Evolutionary conservation across 805 yeast species (phyloP).

Genomic region (Wickerhamiella lipophila): DNA sequence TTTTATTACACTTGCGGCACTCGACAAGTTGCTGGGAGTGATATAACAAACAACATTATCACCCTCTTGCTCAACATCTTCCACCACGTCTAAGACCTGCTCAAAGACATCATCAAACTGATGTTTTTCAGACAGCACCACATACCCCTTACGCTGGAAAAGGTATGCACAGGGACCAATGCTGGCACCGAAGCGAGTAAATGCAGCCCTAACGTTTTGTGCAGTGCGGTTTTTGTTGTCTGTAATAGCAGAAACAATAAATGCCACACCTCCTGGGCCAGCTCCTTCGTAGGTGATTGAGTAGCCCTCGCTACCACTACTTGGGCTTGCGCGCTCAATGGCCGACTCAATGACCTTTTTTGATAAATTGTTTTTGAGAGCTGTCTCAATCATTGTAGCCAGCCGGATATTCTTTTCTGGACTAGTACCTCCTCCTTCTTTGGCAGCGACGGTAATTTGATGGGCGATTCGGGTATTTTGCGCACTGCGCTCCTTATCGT

Average conservation of each 20-base stretch:
- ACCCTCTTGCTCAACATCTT: conserved; percentile 34
- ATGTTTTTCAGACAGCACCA: conserved; percentile 35
- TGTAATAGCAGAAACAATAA: conserved; percentile 74
- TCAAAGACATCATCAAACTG: conserved; percentile 60
- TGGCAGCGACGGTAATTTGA: conserved; percentile 63
- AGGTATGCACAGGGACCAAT: conserved; percentile 66
- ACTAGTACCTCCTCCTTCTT: conserved; percentile 54
- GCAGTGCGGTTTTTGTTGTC: conserved; percentile 80
- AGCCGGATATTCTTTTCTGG: conserved; percentile 46
- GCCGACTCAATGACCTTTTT: conserved; percentile 83
- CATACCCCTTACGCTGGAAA: conserved; percentile 67
- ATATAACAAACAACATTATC: conserved; percentile 40
- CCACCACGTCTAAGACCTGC: conserved; percentile 55
- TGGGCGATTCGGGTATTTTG: conserved; percentile 59
- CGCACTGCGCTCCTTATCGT: conserved; percentile 66
- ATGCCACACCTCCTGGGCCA: conserved; percentile 85
- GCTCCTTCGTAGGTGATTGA: conserved; percentile 70
- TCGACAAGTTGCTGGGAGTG: conserved; percentile 50
- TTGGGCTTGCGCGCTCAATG: conserved; percentile 40
- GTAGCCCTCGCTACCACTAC: conserved; percentile 51
- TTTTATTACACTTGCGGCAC: conserved; percentile 47
- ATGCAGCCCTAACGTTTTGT: conserved; percentile 58
- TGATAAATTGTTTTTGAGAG: conserved; percentile 60
- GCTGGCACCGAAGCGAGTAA: conserved; percentile 48
- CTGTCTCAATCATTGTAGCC: conserved; percentile 63